Conservation (phyloP, 1,284 basidiomycete species). For the Apiotrichum veenhuisii region DNA sequence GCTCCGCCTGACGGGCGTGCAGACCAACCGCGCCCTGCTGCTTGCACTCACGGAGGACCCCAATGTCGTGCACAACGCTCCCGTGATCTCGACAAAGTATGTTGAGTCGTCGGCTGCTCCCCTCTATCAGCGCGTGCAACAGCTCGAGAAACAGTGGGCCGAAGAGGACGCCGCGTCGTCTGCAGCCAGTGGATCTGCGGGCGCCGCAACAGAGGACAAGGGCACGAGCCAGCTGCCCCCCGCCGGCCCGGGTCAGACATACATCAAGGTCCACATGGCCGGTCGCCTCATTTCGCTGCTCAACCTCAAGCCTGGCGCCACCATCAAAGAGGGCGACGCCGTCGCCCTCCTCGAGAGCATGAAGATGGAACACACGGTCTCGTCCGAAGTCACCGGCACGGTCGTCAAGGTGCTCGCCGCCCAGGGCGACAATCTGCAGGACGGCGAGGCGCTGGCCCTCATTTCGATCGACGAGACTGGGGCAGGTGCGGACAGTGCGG, state of each 20-base stretch:
- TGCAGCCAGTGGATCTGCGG: background rate
- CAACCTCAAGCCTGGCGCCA: constrained; percentile 7
- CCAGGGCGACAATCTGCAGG: constrained; percentile 15
- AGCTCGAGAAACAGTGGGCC: constrained; percentile 14
- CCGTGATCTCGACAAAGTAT: constrained; percentile 13
- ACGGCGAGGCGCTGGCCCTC: constrained; percentile 16
- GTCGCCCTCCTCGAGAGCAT: constrained; percentile 19
- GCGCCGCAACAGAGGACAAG: background rate
- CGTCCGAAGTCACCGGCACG: constrained; percentile 6
- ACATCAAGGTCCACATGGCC: constrained; percentile 18
- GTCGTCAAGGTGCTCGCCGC: constrained; percentile 9
- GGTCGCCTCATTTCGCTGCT: constrained; percentile 17
- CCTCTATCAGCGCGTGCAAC: constrained; percentile 6
- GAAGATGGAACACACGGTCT: constrained; percentile 24
- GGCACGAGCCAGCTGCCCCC: constrained; percentile 6
- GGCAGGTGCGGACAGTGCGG: background rate
- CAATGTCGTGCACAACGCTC: constrained; percentile 11
- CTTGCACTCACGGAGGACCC: constrained; percentile 16
- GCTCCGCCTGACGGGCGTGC: constrained; percentile 13
- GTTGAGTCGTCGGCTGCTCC: constrained; percentile 11
- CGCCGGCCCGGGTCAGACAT: constrained; percentile 14
- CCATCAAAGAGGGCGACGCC: constrained; percentile 10
- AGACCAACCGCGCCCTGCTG: constrained; percentile 17
- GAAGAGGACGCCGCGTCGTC: background rate
- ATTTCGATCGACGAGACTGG: constrained; percentile 1